phyloP scores from a whole-genome alignment of 2,329 filamentous ascomycete species.

The Sphaceloma murrayae region DNA sequence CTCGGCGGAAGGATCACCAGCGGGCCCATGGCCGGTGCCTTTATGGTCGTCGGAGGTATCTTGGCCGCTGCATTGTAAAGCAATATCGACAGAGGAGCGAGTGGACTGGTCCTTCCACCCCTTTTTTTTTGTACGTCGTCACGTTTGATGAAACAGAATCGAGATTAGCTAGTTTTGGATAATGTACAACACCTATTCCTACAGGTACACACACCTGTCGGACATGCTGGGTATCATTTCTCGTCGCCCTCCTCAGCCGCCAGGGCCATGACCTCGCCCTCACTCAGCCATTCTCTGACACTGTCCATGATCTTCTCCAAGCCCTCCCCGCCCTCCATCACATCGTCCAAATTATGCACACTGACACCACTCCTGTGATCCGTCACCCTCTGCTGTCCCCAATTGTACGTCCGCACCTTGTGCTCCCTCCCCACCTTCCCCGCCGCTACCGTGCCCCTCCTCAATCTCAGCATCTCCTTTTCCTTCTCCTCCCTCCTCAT shows the following conservation, averaged over 20 bases:
- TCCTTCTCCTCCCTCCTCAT: conserved; percentile 71
- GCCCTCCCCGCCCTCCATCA: conserved; percentile 64
- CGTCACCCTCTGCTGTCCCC: conserved; percentile 67
- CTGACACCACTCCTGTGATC: conserved; percentile 78
- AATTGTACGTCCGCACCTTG: conserved; percentile 92
- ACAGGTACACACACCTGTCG: no score
- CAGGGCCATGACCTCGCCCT: conserved; percentile 63
- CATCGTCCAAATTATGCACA: conserved; percentile 67
- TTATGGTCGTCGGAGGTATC: conserved; percentile 15
- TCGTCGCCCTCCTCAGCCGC: conserved; percentile 35
- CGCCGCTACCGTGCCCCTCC: conserved; percentile 70
- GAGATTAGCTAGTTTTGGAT: conserved; percentile 1
- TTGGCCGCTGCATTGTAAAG: conserved; percentile 10
- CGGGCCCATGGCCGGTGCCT: conserved; percentile 9
- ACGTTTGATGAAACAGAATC: not conserved
- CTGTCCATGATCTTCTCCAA: conserved; percentile 70
- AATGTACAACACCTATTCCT: conserved; percentile 8
- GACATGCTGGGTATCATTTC: conserved; percentile 7
- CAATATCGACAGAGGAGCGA: not conserved
- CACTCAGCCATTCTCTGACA: conserved; percentile 64
- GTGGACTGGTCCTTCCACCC: no score
- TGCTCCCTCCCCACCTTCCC: conserved; percentile 77
- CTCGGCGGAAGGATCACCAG: conserved; percentile 10
- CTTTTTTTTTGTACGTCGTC: no score
- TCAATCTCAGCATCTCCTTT: conserved; percentile 62